These are phyloP conservation scores for Coemansia linderi DNA, from an alignment of 371 early-diverging fungal species.

Conservation along the genomic window DNA sequence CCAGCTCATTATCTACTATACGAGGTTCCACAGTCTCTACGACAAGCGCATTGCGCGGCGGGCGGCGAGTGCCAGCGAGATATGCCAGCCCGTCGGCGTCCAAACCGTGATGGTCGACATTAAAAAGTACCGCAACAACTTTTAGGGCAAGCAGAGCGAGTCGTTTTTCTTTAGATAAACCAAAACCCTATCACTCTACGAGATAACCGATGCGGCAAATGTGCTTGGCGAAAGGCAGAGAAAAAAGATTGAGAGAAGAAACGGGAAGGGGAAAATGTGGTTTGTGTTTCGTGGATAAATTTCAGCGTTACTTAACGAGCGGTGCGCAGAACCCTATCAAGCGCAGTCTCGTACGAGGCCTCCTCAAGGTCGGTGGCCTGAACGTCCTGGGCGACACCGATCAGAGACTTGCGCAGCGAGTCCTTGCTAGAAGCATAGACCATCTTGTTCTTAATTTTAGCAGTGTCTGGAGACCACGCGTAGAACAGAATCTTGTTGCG, in stretches of 20 bases:
- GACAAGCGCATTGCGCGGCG: conserved; percentile 65
- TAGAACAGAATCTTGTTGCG: conserved; percentile 76
- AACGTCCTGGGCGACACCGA: conserved; percentile 76
- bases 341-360: conserved; percentile 71
- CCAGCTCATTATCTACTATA: conserved; percentile 84
- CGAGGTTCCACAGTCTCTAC: conserved; percentile 74
- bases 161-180: neutral
- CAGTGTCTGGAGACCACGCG: conserved; percentile 78
- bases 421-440: conserved; percentile 89
- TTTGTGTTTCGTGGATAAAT: neutral
- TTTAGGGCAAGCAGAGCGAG: neutral
- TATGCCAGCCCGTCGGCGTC: conserved; percentile 80
- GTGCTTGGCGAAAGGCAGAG: neutral
- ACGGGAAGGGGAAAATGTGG: neutral
- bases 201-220: neutral
- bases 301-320: neutral
- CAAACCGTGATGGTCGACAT: conserved; percentile 93
- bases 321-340: conserved; percentile 62
- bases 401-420: conserved; percentile 73
- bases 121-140: conserved; percentile 71
- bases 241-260: neutral
- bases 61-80: conserved; percentile 37
- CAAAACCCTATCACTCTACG: neutral
- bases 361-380: conserved; percentile 85
- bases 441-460: conserved; percentile 86